Evolutionary conservation across 345 rosid genomes (phyloP).

Genomic region (Gynandropsis gynandra): DNA sequence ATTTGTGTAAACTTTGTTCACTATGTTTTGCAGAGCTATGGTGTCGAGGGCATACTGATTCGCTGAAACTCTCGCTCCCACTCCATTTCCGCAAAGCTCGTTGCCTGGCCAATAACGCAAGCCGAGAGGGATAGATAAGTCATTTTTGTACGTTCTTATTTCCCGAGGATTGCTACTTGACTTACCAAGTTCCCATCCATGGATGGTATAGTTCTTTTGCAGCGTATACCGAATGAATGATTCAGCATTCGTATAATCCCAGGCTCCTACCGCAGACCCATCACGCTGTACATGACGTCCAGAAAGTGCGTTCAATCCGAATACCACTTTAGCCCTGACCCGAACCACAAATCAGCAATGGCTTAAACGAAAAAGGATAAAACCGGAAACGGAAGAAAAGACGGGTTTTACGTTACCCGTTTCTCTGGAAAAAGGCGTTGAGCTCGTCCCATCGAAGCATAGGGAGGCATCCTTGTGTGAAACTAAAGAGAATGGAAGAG

Average conservation of each 20-base stretch:
- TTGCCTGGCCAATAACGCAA: conserved; percentile 45
- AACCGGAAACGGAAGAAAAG: conserved; percentile 5
- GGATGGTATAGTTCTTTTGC: conserved; percentile 39
- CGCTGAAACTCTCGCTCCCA: conserved; percentile 68
- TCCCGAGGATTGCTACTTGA: background rate
- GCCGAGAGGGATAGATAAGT: background rate
- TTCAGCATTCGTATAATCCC: conserved; percentile 69
- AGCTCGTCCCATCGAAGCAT: conserved; percentile 68
- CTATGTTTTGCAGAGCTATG: conserved; percentile 38
- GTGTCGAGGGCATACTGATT: conserved; percentile 70
- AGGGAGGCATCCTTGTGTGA: conserved; percentile 54
- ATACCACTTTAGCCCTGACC: conserved; percentile 61
- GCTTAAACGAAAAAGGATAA: background rate
- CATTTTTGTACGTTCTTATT: background rate
- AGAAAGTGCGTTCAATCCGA: conserved; percentile 66
- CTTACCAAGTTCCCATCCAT: conserved; percentile 90
- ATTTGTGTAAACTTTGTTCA: conserved; percentile 40
- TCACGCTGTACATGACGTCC: conserved; percentile 37
- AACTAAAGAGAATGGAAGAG: conserved; percentile 45
- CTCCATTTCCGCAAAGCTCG: conserved; percentile 74
- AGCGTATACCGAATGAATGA: conserved; percentile 59
- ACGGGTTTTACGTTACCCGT: conserved; percentile 37
- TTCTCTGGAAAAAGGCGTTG: conserved; percentile 38
- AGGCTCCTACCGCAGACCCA: conserved; percentile 57
- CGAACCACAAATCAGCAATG: background rate